phyloP scores from a whole-genome alignment of 257 asterid genomes.

The Solanum commersonii region DNA sequence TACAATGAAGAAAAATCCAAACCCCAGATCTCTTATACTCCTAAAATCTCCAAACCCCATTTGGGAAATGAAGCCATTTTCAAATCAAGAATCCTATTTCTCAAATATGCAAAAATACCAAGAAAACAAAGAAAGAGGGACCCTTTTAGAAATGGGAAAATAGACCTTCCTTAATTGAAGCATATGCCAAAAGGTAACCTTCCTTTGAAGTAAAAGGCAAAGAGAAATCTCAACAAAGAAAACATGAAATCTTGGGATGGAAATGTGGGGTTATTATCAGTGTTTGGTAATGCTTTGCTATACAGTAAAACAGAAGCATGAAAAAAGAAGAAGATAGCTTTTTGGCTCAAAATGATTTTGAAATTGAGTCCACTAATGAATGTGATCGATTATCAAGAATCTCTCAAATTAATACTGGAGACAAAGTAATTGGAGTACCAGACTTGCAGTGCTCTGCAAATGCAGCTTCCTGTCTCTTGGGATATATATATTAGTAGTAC shows the following conservation, averaged over 20 bases:
- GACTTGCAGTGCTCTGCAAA: background rate
- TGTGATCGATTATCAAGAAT: background rate
- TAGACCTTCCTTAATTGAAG: background rate
- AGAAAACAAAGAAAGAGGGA: background rate
- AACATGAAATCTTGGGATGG: background rate
- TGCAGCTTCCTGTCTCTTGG: conserved; percentile 3
- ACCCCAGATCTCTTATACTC: background rate
- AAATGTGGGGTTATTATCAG: background rate
- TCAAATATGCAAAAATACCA: background rate
- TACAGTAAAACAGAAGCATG: background rate
- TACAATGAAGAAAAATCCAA: background rate
- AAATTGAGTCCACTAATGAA: conserved; percentile 1
- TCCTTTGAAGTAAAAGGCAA: background rate
- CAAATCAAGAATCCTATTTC: background rate
- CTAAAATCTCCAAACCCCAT: background rate
- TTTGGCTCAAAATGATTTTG: background rate
- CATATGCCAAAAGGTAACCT: background rate
- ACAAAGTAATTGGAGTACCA: background rate
- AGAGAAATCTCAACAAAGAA: background rate
- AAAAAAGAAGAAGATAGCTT: background rate
- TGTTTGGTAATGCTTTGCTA: background rate
- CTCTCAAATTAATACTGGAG: background rate
- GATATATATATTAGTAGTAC: background rate
- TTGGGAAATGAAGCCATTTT: background rate
- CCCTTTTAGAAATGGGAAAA: background rate